phyloP scores from a whole-genome alignment of 2,329 filamentous ascomycete genomes.

The Dothiorella sarmentorum region DNA sequence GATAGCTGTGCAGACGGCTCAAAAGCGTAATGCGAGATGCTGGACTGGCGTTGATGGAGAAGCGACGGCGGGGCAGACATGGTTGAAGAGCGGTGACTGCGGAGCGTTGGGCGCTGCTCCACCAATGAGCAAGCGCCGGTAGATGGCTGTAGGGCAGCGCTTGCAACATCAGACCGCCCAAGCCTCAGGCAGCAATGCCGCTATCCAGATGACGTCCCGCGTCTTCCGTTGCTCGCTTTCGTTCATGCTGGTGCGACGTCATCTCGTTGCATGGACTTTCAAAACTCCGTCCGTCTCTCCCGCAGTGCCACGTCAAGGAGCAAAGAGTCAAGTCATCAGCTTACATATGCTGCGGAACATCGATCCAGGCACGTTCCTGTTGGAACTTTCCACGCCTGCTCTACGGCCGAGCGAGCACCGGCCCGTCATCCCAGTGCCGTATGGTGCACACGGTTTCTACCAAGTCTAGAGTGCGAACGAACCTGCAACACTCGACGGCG shows the following conservation, averaged over 20 bases:
- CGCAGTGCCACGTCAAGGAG: too few species aligned
- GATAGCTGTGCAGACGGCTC: background rate
- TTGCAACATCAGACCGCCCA: background rate
- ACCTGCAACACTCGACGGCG: background rate
- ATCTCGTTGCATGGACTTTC: too few species aligned
- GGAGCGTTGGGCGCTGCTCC: background rate
- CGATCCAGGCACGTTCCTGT: background rate
- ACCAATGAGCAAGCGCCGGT: background rate
- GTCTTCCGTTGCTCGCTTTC: conserved; percentile 1
- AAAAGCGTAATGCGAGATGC: background rate
- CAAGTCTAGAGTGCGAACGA: too few species aligned
- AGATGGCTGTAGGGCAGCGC: background rate
- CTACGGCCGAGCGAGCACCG: too few species aligned
- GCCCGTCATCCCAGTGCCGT: too few species aligned
- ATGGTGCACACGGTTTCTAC: too few species aligned
- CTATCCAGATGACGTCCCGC: background rate
- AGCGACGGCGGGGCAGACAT: background rate
- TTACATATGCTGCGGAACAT: background rate
- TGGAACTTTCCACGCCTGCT: background rate
- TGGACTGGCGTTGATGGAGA: background rate
- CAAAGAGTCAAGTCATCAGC: background rate
- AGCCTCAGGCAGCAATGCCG: conserved; percentile 11
- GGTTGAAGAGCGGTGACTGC: conserved; percentile 7
- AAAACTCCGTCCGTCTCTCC: too few species aligned
- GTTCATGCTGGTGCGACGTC: too few species aligned